Conservation (phyloP, 176 grass and related monocot species). For the Hordeum marinum region DNA sequence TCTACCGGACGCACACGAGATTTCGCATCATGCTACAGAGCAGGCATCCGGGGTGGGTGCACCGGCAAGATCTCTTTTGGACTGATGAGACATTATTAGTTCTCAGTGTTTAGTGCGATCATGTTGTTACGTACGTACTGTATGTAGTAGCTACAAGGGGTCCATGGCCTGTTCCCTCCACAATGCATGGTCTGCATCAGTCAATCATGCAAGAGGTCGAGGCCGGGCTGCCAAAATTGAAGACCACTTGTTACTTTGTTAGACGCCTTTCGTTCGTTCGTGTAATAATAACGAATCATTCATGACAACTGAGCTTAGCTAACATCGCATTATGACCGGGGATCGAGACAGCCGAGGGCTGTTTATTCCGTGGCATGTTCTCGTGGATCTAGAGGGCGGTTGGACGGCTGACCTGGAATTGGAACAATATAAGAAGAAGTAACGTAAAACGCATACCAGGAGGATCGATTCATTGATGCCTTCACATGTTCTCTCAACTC, state of each 20-base stretch:
- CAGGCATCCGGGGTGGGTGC: not conserved
- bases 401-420: not conserved
- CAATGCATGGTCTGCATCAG: not conserved
- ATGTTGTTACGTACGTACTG: not conserved
- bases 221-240: not conserved
- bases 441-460: not conserved
- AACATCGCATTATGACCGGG: not conserved
- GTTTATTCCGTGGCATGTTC: conserved; percentile 27
- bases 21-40: not conserved
- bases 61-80: not conserved
- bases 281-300: conserved; percentile 4
- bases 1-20: not conserved
- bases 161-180: not conserved
- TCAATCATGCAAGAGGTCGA: not conserved
- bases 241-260: not conserved
- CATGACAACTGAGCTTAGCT: conserved; percentile 2
- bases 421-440: not conserved
- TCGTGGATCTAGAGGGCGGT: not conserved
- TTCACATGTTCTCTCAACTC: not conserved
- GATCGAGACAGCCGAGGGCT: not conserved
- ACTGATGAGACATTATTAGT: not conserved
- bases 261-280: not conserved
- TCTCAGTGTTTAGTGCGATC: not conserved
- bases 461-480: not conserved
- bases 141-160: not conserved